Evolutionary conservation across 805 yeast species (phyloP).

Genomic region (Wickerhamiella hasegawae): DNA sequence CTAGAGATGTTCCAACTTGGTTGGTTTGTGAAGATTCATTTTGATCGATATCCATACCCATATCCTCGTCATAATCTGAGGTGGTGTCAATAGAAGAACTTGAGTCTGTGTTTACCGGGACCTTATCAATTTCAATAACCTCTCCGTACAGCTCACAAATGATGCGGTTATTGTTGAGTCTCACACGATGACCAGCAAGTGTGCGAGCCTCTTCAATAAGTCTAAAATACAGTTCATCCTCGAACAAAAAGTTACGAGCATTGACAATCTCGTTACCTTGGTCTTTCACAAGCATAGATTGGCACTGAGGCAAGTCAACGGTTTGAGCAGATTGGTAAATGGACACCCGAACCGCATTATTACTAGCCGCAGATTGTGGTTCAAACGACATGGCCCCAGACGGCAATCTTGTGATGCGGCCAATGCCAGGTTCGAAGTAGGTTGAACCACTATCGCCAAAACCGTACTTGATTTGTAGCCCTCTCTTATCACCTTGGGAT

Average conservation of each 20-base stretch:
- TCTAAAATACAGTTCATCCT: slow-evolving; percentile 73
- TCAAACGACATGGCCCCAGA: slow-evolving; percentile 31
- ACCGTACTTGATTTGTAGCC: slow-evolving; percentile 75
- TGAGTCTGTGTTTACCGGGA: slow-evolving; percentile 22
- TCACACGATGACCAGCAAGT: slow-evolving; percentile 53
- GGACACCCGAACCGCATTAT: slow-evolving; percentile 42
- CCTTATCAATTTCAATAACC: slow-evolving; percentile 54
- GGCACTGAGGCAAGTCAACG: neutral
- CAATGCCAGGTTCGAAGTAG: slow-evolving; percentile 60
- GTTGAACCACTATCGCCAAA: slow-evolving; percentile 81
- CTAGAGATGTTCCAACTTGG: no score
- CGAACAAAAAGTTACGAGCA: slow-evolving; percentile 67
- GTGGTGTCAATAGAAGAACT: no score
- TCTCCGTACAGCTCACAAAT: slow-evolving; percentile 50
- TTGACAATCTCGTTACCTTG: slow-evolving; percentile 32
- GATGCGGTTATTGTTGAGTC: slow-evolving; percentile 47
- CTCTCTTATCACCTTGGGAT: slow-evolving; percentile 37
- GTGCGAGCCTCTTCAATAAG: slow-evolving; percentile 59
- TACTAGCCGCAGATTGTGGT: slow-evolving; percentile 22
- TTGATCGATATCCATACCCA: slow-evolving; percentile 11
- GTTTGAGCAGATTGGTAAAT: slow-evolving; percentile 26
- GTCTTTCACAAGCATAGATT: slow-evolving; percentile 2
- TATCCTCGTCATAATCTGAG: slow-evolving; percentile 20
- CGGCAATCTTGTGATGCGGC: slow-evolving; percentile 22
- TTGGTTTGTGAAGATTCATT: neutral